Base-by-base conservation (phyloP, 352 stramenopile genomes). In the Globisporangium acanthophoron region DNA sequence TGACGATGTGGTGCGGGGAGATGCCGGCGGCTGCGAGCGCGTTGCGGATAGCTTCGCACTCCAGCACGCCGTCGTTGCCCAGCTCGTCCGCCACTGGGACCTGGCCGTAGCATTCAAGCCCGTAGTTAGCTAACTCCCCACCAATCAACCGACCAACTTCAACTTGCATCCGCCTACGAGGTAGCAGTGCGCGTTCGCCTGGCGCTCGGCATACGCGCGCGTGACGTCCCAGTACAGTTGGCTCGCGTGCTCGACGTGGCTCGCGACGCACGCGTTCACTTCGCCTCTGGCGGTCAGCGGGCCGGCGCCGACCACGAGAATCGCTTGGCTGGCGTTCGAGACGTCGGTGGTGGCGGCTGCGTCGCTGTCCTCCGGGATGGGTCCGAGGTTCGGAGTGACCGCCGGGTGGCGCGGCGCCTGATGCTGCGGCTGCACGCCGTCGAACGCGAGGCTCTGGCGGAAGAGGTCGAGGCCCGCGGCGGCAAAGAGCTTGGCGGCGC, bases 1-100 rank as follows among this genome's bases (percentile, higher is more conserved):
- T 87, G 66, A 86, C 54, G 52, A 87, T 82, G 55, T 87, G 76
- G 53, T 89, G 77, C 13, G 74, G 75, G 4, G 79, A 85, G 47
- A 89, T 73, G 43, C 79, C 76, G n/a, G 62, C 59, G 18, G 69
- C 65, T 18, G 81, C 64, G 12, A 87, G 69, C 27, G 70, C 74
- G 11, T 83, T 80, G 41, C 79, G 71, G 27, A 80, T 80, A 16
- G 70, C 62, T 33, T 87, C 79, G 7, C 56, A 73, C 62, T 87
- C 74, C 7, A 69, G 58, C 5, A 82, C 66, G 46, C 69, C 67
- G 29, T 85, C 70, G 29, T 69, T 58, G 40, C 53, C 65, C 6
- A 59, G 62, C 40, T 85, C 74, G 49, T 74, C 73, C 1, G 70
- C 74, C 11, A 70, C 77, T 2, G 71, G 71, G 3, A 74, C 56